Base-by-base conservation (phyloP, 805 yeast species). In the Sugiyamaella mastotermitis region DNA sequence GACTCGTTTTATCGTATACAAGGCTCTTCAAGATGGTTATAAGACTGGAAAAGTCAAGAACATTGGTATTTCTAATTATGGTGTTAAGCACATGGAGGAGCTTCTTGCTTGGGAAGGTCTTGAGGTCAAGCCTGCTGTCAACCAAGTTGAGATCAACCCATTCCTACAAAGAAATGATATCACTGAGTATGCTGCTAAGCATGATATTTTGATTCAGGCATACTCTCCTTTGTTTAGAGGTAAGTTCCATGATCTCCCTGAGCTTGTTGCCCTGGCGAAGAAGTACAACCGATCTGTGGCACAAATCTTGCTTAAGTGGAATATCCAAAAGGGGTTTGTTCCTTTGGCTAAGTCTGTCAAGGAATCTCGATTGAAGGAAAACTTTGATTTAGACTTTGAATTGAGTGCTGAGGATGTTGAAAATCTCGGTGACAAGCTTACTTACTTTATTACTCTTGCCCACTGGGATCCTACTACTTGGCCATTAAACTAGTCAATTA, bases 131-230 rank as follows among this genome's bases (percentile, higher is more conserved):
- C 88, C 95, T 0, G 83, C 77, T 0, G 80, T 83, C 26, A 80
- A 85, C 57, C 95, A 86, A 56, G 72, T 86, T 51, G 95, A 84
- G 58, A 69, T 84, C 35, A 83, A 84, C 45, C 95, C 92, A n/a
- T 84, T 94, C 88, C 67, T 80, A 51, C 83, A 81, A 62, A 55
- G 83, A 50, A 60, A 68, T 35, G 77, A 78, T 33, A 66, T 84
- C 40, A 76, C 81, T 18, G 72, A 76, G 36, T 81, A 64, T 58
- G 77, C 83, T 57, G 64, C 66, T 21, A 53, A 66, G n/a, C 60
- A 78, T 41, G 76, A 67, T 33, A 72, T 87, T 22, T 59, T 66
- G 2, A 73, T 80, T 7, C 86, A 83, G 58, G 90, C 94, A 1
- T 86, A 74, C 60, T 78, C 90, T 9, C 95, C 96, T 5, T 69